phyloP scores from a whole-genome alignment of 768 basidiomycete genomes.

The Omphalotus guepiniiformis region DNA sequence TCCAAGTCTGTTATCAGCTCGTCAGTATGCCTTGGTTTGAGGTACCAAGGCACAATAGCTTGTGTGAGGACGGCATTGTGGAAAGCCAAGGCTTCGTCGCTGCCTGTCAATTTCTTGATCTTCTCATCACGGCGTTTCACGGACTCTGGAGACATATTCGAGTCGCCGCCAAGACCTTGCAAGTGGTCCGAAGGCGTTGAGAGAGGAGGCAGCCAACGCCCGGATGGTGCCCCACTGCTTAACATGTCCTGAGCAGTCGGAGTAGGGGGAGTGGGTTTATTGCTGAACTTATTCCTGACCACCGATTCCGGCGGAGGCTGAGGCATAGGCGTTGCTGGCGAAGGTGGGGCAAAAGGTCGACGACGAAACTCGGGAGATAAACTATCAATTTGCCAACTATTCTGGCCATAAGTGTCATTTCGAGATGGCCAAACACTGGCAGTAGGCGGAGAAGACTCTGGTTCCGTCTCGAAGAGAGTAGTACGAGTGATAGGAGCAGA shows the following conservation, averaged over 20 bases:
- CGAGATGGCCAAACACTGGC: background rate
- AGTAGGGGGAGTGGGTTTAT: conserved; percentile 33
- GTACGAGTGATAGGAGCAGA: conserved; percentile 31
- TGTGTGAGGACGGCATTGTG: conserved; percentile 32
- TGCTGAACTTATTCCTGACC: conserved; percentile 17
- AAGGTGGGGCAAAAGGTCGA: conserved; percentile 31
- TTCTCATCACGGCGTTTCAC: conserved; percentile 27
- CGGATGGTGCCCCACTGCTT: conserved; percentile 18
- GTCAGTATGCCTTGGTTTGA: conserved; percentile 54
- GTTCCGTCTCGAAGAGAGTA: conserved; percentile 21
- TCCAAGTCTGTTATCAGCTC: conserved; percentile 64
- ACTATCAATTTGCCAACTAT: conserved; percentile 3
- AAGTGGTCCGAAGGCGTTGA: background rate
- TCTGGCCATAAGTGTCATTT: conserved; percentile 6
- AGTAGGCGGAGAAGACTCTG: background rate
- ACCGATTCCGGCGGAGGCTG: conserved; percentile 24
- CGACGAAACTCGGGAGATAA: background rate
- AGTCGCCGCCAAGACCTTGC: background rate
- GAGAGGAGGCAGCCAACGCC: conserved; percentile 3
- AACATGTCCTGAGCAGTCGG: conserved; percentile 18
- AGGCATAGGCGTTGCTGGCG: conserved; percentile 36
- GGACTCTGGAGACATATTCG: background rate
- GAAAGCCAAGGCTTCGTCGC: conserved; percentile 39
- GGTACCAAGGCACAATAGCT: conserved; percentile 49
- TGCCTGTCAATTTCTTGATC: conserved; percentile 34